Evolutionary conservation across 1,284 basidiomycete genomes (phyloP).

Genomic region (Ceratobasidium sp.): DNA sequence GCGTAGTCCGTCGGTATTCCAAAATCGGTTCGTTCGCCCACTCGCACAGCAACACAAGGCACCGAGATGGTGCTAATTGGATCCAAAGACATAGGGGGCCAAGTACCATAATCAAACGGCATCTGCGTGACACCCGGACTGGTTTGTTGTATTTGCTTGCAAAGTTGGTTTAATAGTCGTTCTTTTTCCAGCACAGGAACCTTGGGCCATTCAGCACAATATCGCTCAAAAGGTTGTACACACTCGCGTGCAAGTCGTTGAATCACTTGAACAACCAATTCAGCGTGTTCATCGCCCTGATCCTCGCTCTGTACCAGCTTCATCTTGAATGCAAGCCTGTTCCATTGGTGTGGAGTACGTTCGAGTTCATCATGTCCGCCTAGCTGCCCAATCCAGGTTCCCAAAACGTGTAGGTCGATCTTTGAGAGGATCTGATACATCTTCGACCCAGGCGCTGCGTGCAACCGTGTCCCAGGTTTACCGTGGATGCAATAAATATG

Average conservation of each 20-base stretch:
- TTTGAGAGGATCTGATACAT: background rate
- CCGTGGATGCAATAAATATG: background rate
- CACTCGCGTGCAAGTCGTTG: background rate
- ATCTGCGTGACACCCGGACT: too few relatives aligned
- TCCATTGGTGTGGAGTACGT: conserved; percentile 6
- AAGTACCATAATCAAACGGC: background rate
- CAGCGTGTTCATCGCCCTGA: conserved; percentile 4
- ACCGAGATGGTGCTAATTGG: background rate
- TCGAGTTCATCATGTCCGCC: conserved; percentile 13
- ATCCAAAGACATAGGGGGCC: background rate
- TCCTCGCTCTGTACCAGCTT: background rate
- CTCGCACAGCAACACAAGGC: background rate
- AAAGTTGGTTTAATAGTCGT: background rate
- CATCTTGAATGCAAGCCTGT: background rate
- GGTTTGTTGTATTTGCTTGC: background rate
- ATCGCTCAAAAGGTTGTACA: conserved; percentile 13
- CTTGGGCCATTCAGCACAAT: background rate
- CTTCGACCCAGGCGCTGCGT: background rate
- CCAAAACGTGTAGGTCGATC: background rate
- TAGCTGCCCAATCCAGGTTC: background rate
- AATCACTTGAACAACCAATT: background rate
- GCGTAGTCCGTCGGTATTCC: background rate
- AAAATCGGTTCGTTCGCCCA: background rate
- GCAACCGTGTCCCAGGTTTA: background rate
- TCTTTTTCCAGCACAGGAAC: background rate